phyloP scores from a whole-genome alignment of 2,329 filamentous ascomycete genomes.

The Trichoderma brevicompactum region DNA sequence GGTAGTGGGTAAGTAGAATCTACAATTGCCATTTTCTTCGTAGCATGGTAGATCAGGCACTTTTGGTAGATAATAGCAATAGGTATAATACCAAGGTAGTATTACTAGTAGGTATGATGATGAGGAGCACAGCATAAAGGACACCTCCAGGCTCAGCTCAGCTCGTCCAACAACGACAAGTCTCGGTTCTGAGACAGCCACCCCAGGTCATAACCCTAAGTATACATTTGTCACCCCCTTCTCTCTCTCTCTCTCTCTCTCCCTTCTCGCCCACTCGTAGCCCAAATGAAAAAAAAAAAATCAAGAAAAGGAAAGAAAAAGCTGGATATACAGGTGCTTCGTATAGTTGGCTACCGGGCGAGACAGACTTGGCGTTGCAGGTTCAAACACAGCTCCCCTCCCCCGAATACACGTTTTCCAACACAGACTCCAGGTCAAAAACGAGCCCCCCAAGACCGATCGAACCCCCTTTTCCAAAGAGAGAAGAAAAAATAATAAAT shows the following conservation, averaged over 20 bases:
- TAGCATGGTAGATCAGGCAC: background rate
- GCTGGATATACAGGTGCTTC: conserved; percentile 29
- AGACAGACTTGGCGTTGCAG: conserved; percentile 24
- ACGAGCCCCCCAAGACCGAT: conserved; percentile 12
- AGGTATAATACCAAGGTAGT: background rate
- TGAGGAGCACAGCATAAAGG: conserved; percentile 10
- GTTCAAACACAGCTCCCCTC: conserved; percentile 22
- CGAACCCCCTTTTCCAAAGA: conserved; percentile 19
- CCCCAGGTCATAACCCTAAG: conserved; percentile 1
- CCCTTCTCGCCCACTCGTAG: conserved; percentile 13
- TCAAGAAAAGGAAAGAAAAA: background rate
- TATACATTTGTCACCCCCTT: conserved; percentile 5
- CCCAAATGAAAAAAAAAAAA: background rate
- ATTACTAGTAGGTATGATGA: background rate
- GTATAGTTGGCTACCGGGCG: conserved; percentile 28
- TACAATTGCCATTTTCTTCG: too few species aligned
- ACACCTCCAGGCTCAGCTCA: background rate
- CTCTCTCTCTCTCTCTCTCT: too few species aligned
- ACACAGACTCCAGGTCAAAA: conserved; percentile 26
- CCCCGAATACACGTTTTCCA: conserved; percentile 23
- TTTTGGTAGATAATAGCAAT: background rate
- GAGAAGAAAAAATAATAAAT: conserved; percentile 10
- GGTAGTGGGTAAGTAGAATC: background rate
- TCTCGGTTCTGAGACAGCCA: conserved; percentile 2
- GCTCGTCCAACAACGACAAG: background rate